A percentile compares a stretch with the other conserved stretches of the same genome.
Evolutionary conservation across 345 rosid genomes (phyloP).

Genomic region (Eucalyptus leucophloia): DNA sequence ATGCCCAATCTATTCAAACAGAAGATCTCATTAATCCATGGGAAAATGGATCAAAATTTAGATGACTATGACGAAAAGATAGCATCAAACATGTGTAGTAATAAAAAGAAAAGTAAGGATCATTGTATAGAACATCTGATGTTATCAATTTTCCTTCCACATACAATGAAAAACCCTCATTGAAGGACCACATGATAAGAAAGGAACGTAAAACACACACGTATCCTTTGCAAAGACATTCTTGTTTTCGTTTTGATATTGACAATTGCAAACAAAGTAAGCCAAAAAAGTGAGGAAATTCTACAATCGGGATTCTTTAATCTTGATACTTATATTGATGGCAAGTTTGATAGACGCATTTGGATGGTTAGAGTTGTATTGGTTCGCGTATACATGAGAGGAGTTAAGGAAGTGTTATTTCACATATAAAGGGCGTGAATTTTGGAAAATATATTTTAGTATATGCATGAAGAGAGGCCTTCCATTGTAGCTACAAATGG

Average conservation of each 20-base stretch:
- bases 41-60: background rate
- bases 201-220: background rate
- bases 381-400: background rate
- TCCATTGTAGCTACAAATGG: too few relatives aligned
- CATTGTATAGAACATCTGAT: background rate
- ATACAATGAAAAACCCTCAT: background rate
- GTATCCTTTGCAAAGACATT: background rate
- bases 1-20: background rate
- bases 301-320: background rate
- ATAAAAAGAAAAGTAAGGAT: background rate
- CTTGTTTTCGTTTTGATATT: background rate
- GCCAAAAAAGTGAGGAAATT: background rate
- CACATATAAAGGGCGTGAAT: background rate
- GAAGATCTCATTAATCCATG: background rate
- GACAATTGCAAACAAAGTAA: background rate
- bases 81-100: background rate
- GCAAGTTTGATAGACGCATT: background rate
- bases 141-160: background rate
- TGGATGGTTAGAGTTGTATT: background rate
- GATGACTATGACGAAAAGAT: background rate
- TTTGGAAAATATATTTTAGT: too few relatives aligned
- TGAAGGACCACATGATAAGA: background rate
- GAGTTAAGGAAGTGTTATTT: too few relatives aligned
- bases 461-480: too few relatives aligned
- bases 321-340: background rate